These are phyloP conservation scores for Colletotrichum sp. DNA, from an alignment of 2,329 filamentous ascomycete genomes.

Conservation along the genomic window DNA sequence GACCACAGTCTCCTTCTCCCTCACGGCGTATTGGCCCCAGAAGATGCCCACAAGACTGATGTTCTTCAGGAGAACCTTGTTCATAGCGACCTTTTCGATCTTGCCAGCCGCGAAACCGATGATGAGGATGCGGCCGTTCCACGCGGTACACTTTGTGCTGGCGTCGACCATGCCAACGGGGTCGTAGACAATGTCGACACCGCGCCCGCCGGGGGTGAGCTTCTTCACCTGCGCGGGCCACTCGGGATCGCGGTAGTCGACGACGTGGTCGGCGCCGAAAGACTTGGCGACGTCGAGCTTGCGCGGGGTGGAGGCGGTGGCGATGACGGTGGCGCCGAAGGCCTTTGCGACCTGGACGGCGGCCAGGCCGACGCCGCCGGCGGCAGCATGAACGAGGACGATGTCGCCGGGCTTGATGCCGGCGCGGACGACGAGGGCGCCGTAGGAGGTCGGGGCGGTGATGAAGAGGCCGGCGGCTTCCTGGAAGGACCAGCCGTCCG, in stretches of 20 bases:
- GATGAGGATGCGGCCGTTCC: slow-evolving; percentile 88
- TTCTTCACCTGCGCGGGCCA: slow-evolving; percentile 76
- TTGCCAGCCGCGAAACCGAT: slow-evolving; percentile 73
- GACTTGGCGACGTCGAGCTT: slow-evolving; percentile 80
- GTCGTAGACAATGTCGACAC: slow-evolving; percentile 95
- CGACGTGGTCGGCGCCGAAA: slow-evolving; percentile 84
- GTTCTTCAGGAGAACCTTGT: slow-evolving; percentile 92
- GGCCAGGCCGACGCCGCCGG: slow-evolving; percentile 88
- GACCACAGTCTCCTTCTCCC: slow-evolving; percentile 73
- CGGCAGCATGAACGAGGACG: slow-evolving; percentile 90
- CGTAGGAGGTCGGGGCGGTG: slow-evolving; percentile 90
- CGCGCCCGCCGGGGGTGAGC: slow-evolving; percentile 72
- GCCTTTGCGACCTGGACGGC: slow-evolving; percentile 95
- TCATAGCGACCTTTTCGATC: slow-evolving; percentile 93
- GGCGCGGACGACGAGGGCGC: slow-evolving; percentile 79
- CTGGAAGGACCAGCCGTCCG: slow-evolving; percentile 79
- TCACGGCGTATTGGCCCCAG: slow-evolving; percentile 83
- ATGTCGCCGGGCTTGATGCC: slow-evolving; percentile 80
- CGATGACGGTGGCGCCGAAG: slow-evolving; percentile 88
- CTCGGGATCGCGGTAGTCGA: slow-evolving; percentile 74
- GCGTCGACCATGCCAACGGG: slow-evolving; percentile 89
- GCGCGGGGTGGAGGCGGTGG: slow-evolving; percentile 80
- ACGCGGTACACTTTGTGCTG: slow-evolving; percentile 89
- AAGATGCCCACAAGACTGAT: slow-evolving; percentile 88
- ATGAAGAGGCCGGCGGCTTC: slow-evolving; percentile 91